phyloP scores from a whole-genome alignment of 495 filamentous ascomycete species.

The Endocarpon pusillum region DNA sequence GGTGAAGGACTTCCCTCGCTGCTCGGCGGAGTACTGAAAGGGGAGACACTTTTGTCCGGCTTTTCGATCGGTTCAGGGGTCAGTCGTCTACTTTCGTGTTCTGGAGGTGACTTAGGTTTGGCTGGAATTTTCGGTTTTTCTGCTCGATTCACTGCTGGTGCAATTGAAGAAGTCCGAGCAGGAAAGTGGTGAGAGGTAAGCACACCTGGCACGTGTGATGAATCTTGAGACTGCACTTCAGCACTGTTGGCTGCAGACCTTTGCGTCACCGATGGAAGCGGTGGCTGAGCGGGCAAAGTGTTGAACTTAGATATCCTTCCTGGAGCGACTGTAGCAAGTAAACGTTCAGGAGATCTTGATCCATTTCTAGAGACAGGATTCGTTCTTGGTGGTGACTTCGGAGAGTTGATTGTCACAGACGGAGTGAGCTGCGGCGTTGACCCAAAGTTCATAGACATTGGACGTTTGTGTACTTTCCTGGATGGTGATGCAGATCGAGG shows the following conservation, averaged over 20 bases:
- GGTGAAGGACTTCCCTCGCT: slow-evolving; percentile 45
- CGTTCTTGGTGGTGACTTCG: slow-evolving; percentile 48
- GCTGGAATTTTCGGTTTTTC: slow-evolving; percentile 61
- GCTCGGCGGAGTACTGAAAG: slow-evolving; percentile 79
- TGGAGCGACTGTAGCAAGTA: neutral
- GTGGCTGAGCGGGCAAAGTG: slow-evolving; percentile 21
- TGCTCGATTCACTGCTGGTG: slow-evolving; percentile 63
- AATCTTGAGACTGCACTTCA: slow-evolving; percentile 6
- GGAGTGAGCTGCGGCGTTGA: slow-evolving; percentile 48
- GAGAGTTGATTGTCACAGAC: slow-evolving; percentile 55
- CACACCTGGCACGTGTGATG: slow-evolving; percentile 10
- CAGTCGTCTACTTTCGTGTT: neutral
- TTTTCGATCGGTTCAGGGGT: neutral
- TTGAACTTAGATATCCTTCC: slow-evolving; percentile 9
- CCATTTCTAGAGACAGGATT: slow-evolving; percentile 5
- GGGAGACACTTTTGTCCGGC: slow-evolving; percentile 46
- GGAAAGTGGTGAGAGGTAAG: slow-evolving; percentile 13
- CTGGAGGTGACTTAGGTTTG: slow-evolving; percentile 15
- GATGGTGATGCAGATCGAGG: slow-evolving; percentile 7
- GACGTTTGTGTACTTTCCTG: slow-evolving; percentile 17
- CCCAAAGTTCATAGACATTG: slow-evolving; percentile 34
- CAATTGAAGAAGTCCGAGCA: slow-evolving; percentile 18
- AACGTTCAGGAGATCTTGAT: slow-evolving; percentile 3
- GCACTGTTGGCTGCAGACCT: slow-evolving; percentile 3
- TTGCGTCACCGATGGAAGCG: slow-evolving; percentile 1